Evolutionary conservation across 2,329 filamentous ascomycete genomes (phyloP), one percentile per base, ranked within the genome.

Genomic region (Fusarium sp.): DNA sequence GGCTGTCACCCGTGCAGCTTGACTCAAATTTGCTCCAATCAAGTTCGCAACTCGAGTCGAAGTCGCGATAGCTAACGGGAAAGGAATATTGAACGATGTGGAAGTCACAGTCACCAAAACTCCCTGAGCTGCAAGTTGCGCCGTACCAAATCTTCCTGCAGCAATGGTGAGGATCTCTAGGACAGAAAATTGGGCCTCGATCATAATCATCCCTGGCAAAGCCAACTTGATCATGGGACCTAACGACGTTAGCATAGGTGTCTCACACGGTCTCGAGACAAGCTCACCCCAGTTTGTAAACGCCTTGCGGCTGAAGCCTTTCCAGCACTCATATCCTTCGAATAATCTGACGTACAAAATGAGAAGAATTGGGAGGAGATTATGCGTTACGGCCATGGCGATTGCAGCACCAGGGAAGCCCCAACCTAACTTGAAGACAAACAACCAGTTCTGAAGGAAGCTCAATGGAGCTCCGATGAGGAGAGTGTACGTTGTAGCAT

Each of bases 1-100:
- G 10, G 91, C 91, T 1, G 91, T 90, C 3, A 87, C 91, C 73
- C 90, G 91, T 3, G 94, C 94, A 1, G 94, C 91, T 31, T 89
- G 88, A 4, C 91, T 88, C 6, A 97, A 82, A 1, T 89, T 90
- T 0, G 94, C 94, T 8, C 94, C 94, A 62, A 97, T 95, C 17
- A 97, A 82, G 71, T 97, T 97, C 3, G 94, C 94, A 11, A 97
- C 87, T 1, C 94, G 89, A 0, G 94, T 97, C 7, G 90, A 94
- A 1, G 90, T 89, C 4, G 94, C 94, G 50, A 97, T 94, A n/a
- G 90, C 91, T 41, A 97, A 84, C 0, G 94, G 91, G 80, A 97
- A 97, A 0, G 94, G 93, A 37, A 97, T 88, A 75, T 97, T 93
- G 82, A 93, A 97, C 0, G 91, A 92, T 10, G 96, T 87, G 3